Evolutionary conservation across 73 alveolate species (phyloP).

Genomic region (Uronychia binucleata): DNA sequence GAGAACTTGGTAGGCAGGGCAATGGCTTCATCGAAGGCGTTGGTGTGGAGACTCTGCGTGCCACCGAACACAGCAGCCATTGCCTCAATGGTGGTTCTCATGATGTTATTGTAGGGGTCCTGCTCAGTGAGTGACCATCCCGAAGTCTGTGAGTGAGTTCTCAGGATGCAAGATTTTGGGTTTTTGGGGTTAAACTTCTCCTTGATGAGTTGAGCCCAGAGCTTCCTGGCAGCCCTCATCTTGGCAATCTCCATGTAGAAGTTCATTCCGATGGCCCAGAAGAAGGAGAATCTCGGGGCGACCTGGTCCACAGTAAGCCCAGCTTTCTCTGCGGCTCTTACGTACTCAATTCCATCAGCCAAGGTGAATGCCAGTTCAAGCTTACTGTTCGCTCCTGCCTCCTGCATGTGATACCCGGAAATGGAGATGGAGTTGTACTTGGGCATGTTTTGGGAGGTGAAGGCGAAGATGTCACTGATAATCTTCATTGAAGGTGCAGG

Average conservation of each 20-base stretch:
- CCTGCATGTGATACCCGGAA: conserved; percentile 82
- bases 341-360: conserved; percentile 79
- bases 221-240: conserved; percentile 74
- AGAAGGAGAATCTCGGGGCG: conserved; percentile 82
- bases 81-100: conserved; percentile 78
- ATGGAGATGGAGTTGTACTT: conserved; percentile 75
- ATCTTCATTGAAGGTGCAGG: conserved; percentile 78
- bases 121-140: conserved; percentile 85
- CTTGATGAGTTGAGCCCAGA: conserved; percentile 69
- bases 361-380: conserved; percentile 80
- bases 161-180: conserved; percentile 54
- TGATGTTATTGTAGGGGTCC: conserved; percentile 80
- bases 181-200: conserved; percentile 70
- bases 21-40: conserved; percentile 79
- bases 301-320: conserved; percentile 73
- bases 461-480: conserved; percentile 72
- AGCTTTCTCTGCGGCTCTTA: conserved; percentile 71
- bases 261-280: conserved; percentile 84
- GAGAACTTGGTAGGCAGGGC: conserved; percentile 72
- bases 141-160: conserved; percentile 81
- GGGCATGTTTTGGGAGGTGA: conserved; percentile 68
- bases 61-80: conserved; percentile 80
- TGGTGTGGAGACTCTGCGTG: conserved; percentile 75
- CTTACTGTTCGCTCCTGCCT: conserved; percentile 80
- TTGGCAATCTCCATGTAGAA: conserved; percentile 82